Base-by-base conservation (phyloP, 495 filamentous ascomycete genomes). In the Tuber microsphaerosporum region DNA sequence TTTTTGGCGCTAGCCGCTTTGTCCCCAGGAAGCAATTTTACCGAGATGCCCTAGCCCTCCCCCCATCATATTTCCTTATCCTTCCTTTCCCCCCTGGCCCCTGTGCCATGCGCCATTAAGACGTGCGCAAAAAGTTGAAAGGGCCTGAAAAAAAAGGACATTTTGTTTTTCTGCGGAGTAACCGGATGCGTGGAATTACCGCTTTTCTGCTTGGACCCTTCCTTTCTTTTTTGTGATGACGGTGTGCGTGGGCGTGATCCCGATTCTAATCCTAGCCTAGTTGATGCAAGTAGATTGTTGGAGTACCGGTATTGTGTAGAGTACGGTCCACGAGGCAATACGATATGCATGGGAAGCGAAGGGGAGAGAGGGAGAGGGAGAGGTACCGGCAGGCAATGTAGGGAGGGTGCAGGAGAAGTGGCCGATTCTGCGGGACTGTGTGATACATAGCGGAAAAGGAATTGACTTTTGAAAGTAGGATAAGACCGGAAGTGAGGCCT, bases 11-110 rank as follows among this genome's bases (percentile, higher is more conserved):
- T 65, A 61, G 14, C 51, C 51, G 14, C 51, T 61, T 14, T 65
- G 56, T 65, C 56, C 26, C 26, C 56, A 65, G 56, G 26, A 5
- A 65, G 26, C 14, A 31, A 65, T 34, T 34, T 65, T 65, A 65
- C 88, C 26, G 97, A 86, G 45, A 86, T 80, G 90, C 88, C 26
- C 91, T 93, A 73, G 95, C 92, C 22, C 19, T 12, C 37, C 45
- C 16, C 17, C 48, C 39, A 78, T 17, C 37, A 87, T 86, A 73
- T 91, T 91, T 72, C 91, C 93, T 45, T 84, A 81, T 5, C 82
- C 80, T 72, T 75, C 74, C 42, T 81, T 84, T 84, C 4, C 73
- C 83, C 31, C 79, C 82, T 6, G 45, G 26, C 44, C 70, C 72
- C 8, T 43, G 44, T 26, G 41, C 19, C 34, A 78, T 61, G 51